These are phyloP conservation scores for Triticum turgidum DNA, from an alignment of 176 grass and related monocot species.

Conservation along the genomic window DNA sequence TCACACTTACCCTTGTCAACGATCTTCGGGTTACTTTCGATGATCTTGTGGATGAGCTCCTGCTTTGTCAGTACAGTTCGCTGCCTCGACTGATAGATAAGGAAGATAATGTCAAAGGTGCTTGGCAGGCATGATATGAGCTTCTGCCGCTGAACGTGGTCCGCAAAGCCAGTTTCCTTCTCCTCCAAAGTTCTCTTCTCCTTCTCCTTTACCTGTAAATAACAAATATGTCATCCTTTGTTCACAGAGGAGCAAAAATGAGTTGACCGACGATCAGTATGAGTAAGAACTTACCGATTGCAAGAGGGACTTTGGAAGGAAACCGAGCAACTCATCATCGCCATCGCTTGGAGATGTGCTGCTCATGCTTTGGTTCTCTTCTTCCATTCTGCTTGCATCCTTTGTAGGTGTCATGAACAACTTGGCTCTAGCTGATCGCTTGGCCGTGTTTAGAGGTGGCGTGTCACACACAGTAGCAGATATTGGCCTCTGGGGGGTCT, in stretches of 20 bases:
- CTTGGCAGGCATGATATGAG: slow-evolving; percentile 60
- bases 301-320: slow-evolving; percentile 71
- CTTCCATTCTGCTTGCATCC: slow-evolving; percentile 28
- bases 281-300: slow-evolving; percentile 54
- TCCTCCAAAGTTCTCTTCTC: slow-evolving; percentile 51
- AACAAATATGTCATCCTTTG: background rate
- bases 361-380: slow-evolving; percentile 23
- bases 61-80: slow-evolving; percentile 74
- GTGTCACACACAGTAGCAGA: slow-evolving; percentile 29
- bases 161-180: slow-evolving; percentile 46
- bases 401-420: slow-evolving; percentile 75
- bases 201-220: slow-evolving; percentile 68
- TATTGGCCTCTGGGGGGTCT: slow-evolving; percentile 53
- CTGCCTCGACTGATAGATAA: slow-evolving; percentile 65
- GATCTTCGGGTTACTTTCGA: slow-evolving; percentile 61
- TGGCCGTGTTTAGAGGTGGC: slow-evolving; percentile 36
- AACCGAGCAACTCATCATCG: slow-evolving; percentile 49
- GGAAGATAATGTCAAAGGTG: slow-evolving; percentile 59
- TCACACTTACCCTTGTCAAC: slow-evolving; percentile 53
- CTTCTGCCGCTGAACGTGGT: slow-evolving; percentile 65
- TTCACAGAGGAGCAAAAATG: background rate
- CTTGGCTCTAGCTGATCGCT: slow-evolving; percentile 56
- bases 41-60: slow-evolving; percentile 74
- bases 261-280: background rate
- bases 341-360: background rate